phyloP scores from a whole-genome alignment of 176 grass and related monocot species.

The Tuctoria greenei region DNA sequence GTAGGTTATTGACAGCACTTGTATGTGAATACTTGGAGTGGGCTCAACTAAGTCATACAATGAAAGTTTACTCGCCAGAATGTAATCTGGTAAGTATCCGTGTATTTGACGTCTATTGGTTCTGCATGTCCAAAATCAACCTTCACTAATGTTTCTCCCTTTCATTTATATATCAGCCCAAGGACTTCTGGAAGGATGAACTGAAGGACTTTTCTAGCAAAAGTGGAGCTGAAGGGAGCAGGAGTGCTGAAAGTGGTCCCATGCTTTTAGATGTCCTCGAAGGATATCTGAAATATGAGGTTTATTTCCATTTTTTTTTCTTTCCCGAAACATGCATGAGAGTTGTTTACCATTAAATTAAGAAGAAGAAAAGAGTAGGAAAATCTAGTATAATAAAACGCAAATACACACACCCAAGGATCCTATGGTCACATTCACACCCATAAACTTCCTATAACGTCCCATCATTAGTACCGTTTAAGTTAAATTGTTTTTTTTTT shows the following conservation, averaged over 20 bases:
- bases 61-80: conserved; percentile 93
- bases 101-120: conserved; percentile 14
- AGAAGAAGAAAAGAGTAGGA: too few relatives aligned
- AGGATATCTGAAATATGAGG: conserved; percentile 97
- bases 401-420: too few relatives aligned
- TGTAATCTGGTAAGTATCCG: conserved; percentile 80
- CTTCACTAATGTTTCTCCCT: not conserved
- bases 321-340: too few relatives aligned
- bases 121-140: not conserved
- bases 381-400: too few relatives aligned
- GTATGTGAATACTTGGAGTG: conserved; percentile 91
- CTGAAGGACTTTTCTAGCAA: conserved; percentile 75
- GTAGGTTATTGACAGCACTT: conserved; percentile 82
- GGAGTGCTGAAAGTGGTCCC: conserved; percentile 74
- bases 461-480: not conserved
- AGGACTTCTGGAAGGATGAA: conserved; percentile 93
- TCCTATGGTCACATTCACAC: too few relatives aligned
- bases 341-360: too few relatives aligned
- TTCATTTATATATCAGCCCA: conserved; percentile 49
- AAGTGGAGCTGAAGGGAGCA: conserved; percentile 60
- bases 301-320: conserved; percentile 5
- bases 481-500: not conserved
- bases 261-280: conserved; percentile 93
- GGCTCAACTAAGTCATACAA: conserved; percentile 83
- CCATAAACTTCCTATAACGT: too few relatives aligned